These are phyloP conservation scores for Danielia oregonensis DNA, from an alignment of 805 yeast species.

Conservation along the genomic window DNA sequence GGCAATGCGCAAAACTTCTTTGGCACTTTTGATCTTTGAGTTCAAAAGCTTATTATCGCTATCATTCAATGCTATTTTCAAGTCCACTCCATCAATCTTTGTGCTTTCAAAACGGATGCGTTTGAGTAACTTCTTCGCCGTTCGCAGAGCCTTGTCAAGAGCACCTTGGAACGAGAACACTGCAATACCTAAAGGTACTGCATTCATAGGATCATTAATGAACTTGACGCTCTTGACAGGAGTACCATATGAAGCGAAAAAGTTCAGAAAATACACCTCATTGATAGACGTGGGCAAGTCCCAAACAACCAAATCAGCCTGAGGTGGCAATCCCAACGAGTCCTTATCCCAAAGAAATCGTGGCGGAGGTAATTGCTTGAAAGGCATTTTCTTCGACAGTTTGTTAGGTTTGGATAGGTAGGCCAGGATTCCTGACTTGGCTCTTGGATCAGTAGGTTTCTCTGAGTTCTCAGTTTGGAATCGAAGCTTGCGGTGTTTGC, in stretches of 20 bases:
- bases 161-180: constrained; percentile 58
- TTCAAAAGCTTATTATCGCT: constrained; percentile 36
- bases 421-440: constrained; percentile 13
- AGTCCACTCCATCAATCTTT: constrained; percentile 48
- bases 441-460: constrained; percentile 41
- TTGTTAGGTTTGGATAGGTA: constrained; percentile 38
- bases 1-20: constrained; percentile 22
- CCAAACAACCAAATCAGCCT: constrained; percentile 65
- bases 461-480: constrained; percentile 27
- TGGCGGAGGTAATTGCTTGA: constrained; percentile 40
- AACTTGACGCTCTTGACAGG: constrained; percentile 53
- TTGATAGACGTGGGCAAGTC: constrained; percentile 56
- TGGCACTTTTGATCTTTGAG: constrained; percentile 26
- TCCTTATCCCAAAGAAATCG: constrained; percentile 57
- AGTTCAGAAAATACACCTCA: constrained; percentile 43
- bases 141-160: constrained; percentile 40
- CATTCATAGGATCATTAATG: constrained; percentile 68
- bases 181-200: constrained; percentile 74
- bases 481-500: constrained; percentile 38
- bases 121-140: constrained; percentile 30
- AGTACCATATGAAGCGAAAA: constrained; percentile 60
- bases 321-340: constrained; percentile 74
- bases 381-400: constrained; percentile 38
- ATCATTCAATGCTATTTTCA: constrained; percentile 53
- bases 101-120: constrained; percentile 24